Evolutionary conservation across 768 basidiomycete species (phyloP).

Genomic region (Naganishia antarctica): DNA sequence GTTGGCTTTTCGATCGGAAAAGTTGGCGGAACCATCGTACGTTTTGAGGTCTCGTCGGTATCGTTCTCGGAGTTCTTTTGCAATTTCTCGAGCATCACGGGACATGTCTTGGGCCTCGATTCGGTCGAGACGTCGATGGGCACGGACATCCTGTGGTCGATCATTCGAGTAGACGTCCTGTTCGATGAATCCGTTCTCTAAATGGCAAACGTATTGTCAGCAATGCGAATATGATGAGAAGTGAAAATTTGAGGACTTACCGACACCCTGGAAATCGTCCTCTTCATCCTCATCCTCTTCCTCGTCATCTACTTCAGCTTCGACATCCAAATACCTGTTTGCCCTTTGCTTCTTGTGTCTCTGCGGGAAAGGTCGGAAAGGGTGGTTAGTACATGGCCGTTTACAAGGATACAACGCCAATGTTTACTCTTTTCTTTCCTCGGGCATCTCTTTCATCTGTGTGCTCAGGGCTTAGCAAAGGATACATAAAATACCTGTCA

Average conservation of each 20-base stretch:
- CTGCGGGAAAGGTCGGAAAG: conserved; percentile 52
- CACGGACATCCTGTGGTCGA: conserved; percentile 39
- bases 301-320: conserved; percentile 93
- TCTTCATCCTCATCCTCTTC: conserved; percentile 84
- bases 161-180: conserved; percentile 37
- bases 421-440: conserved; percentile 33
- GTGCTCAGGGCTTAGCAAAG: too few species aligned
- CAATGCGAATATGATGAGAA: too few species aligned
- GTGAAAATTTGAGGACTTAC: conserved; percentile 35
- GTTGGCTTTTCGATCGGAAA: conserved; percentile 59
- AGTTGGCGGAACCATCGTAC: conserved; percentile 87
- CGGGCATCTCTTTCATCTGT: conserved; percentile 17
- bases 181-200: conserved; percentile 51
- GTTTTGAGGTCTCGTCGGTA: conserved; percentile 65
- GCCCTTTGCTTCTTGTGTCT: conserved; percentile 54
- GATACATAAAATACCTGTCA: conserved; percentile 30
- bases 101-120: conserved; percentile 60
- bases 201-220: neutral
- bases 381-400: neutral
- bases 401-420: neutral
- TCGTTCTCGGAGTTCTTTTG: conserved; percentile 70
- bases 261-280: conserved; percentile 50
- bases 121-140: conserved; percentile 57
- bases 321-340: conserved; percentile 87
- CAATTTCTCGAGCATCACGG: conserved; percentile 76